Base-by-base conservation (phyloP, 1,284 basidiomycete genomes). In the Pyrrhoderma noxium region DNA sequence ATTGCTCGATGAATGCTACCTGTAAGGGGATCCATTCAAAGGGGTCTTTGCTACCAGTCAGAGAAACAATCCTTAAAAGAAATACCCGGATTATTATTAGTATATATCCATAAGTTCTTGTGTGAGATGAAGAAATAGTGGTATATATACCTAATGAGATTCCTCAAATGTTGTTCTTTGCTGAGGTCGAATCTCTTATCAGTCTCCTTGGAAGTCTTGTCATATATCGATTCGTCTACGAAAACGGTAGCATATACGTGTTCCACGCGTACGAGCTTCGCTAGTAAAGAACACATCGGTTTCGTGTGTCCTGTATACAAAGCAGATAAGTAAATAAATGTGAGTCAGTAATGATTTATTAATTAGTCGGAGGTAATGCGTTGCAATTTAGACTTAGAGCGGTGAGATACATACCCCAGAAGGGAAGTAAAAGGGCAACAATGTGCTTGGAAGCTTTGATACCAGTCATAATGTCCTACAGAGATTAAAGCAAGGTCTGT, bases 271-370 rank as follows among this genome's bases (percentile, higher is more conserved):
- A 46, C 44, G 19, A 52, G 7, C 44, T 46, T 52, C n/a, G 36
- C 34, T 9, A 31, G 3, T n/a, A 52, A 13, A 37, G 35, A 42
- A 25, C 42, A 45, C n/a, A 52, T 18, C 11, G 50, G 34, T 22
- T 52, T 52, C 7, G 37, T 52, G 25, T 52, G 50, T 23, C 50
- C 50, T 52, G 41, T 36, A n/a, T n/a, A n/a, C n/a, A n/a, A n/a
- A n/a, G n/a, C n/a, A n/a, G n/a, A n/a, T n/a, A n/a, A n/a, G n/a
- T n/a, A n/a, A 7, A 13, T 22, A 21, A 22, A 23, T 2, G 27
- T 31, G 11, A 31, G 27, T 31, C 27, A 35, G n/a, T n/a, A n/a
- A n/a, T n/a, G n/a, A n/a, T n/a, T 31, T 31, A 42, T 21, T 23
- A 16, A 9, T 11, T 21, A 37, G 13, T 19, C 18, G 19, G 18